These are phyloP conservation scores for Huntiella decipiens DNA, from an alignment of 2,329 filamentous ascomycete genomes.

Conservation along the genomic window DNA sequence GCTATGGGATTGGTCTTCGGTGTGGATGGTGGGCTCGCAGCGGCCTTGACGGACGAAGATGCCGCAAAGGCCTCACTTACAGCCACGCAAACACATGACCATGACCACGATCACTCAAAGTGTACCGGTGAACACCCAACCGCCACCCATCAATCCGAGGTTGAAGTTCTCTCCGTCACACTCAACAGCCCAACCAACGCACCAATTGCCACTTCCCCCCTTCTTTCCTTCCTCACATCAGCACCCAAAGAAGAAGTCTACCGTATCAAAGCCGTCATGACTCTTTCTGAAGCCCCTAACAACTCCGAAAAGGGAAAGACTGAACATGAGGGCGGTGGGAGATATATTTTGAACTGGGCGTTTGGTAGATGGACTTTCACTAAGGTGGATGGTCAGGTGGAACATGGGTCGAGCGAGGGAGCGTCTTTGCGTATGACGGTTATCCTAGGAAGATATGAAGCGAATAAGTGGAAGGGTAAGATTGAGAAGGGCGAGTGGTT, in stretches of 20 bases:
- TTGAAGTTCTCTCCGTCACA: constrained; percentile 77
- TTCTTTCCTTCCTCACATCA: constrained; percentile 46
- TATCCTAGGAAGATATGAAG: constrained; percentile 54
- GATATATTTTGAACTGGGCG: constrained; percentile 94
- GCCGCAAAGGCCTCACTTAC: constrained; percentile 14
- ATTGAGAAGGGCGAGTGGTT: constrained; percentile 39
- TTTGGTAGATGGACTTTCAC: constrained; percentile 94
- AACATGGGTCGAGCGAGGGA: constrained; percentile 37
- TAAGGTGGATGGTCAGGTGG: constrained; percentile 23
- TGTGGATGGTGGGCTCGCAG: constrained; percentile 62
- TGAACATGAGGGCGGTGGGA: constrained; percentile 17
- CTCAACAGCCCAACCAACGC: constrained; percentile 25
- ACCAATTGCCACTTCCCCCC: constrained; percentile 36
- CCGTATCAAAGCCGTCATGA: constrained; percentile 62
- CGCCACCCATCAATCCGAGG: constrained; percentile 59
- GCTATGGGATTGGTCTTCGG: constrained; percentile 67
- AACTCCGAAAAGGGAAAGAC: constrained; percentile 32
- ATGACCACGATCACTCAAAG: constrained; percentile 20
- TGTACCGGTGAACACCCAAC: constrained; percentile 25
- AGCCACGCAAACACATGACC: constrained; percentile 17
- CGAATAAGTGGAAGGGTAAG: constrained; percentile 58
- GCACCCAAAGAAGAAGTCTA: constrained; percentile 90
- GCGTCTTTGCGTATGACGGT: constrained; percentile 51
- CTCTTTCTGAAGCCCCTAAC: constrained; percentile 25
- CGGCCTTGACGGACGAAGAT: constrained; percentile 26